phyloP scores from a whole-genome alignment of 768 basidiomycete species.

The Termitomyces sp. region DNA sequence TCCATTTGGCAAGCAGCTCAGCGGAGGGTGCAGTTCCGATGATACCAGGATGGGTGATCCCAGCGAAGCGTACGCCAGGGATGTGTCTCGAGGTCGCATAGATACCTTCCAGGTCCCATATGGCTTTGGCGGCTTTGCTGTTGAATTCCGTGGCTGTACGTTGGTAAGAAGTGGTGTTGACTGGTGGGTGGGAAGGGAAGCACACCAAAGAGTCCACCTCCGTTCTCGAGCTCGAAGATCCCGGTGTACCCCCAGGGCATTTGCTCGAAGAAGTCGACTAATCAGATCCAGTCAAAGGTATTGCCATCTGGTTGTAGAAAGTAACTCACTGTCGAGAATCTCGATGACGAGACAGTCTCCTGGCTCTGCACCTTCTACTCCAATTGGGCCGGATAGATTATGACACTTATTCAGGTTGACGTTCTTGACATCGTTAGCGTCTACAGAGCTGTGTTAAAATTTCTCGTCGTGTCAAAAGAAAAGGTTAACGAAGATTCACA shows the following conservation, averaged over 20 bases:
- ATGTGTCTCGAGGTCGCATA: conserved; percentile 76
- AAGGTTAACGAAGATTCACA: too few species aligned
- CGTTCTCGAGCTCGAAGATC: conserved; percentile 72
- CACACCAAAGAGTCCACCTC: conserved; percentile 66
- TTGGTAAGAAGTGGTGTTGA: background rate
- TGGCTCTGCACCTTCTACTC: conserved; percentile 71
- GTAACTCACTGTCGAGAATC: conserved; percentile 60
- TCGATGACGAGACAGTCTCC: conserved; percentile 79
- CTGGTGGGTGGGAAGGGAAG: background rate
- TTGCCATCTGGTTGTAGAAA: background rate
- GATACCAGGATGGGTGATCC: conserved; percentile 72
- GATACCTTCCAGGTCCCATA: conserved; percentile 76
- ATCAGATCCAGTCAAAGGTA: too few species aligned
- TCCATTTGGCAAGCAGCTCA: conserved; percentile 73
- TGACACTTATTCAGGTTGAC: conserved; percentile 65
- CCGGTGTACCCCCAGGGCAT: conserved; percentile 86
- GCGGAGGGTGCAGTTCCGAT: conserved; percentile 75
- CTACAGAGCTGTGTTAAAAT: conserved; percentile 25
- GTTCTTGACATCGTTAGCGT: conserved; percentile 63
- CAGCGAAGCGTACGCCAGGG: conserved; percentile 76
- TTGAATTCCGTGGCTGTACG: conserved; percentile 58
- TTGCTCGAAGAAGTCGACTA: conserved; percentile 39
- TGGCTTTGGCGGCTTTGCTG: conserved; percentile 70
- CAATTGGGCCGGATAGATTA: conserved; percentile 71
- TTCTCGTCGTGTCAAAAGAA: background rate